phyloP scores from a whole-genome alignment of 2,329 filamentous ascomycete genomes.

The Hysterium pulicare region DNA sequence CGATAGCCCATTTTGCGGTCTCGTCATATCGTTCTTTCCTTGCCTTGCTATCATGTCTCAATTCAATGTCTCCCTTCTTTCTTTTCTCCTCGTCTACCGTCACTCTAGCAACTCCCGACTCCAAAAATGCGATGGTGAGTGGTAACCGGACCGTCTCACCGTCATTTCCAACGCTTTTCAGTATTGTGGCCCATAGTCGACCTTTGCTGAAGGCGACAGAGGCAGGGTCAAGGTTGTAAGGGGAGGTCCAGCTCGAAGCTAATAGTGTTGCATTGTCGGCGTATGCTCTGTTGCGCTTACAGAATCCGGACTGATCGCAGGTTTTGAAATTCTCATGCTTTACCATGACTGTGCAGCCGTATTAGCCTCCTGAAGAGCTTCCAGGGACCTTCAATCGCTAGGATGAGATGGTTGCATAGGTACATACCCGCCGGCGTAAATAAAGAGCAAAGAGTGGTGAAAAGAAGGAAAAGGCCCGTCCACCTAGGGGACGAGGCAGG shows the following conservation, averaged over 20 bases:
- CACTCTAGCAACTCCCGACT: constrained; percentile 83
- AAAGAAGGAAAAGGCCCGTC: constrained; percentile 50
- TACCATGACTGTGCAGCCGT: constrained; percentile 61
- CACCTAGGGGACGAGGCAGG: constrained; percentile 54
- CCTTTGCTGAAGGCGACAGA: constrained; percentile 76
- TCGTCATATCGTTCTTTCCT: constrained; percentile 96
- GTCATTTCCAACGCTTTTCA: constrained; percentile 69
- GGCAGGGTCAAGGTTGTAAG: constrained; percentile 71
- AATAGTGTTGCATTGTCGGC: constrained; percentile 71
- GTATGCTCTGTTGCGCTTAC: constrained; percentile 86
- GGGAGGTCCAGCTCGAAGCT: constrained; percentile 69
- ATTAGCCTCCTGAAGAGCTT: constrained; percentile 9
- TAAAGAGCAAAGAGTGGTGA: constrained; percentile 30
- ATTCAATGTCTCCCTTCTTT: constrained; percentile 80
- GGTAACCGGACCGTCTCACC: constrained; percentile 74
- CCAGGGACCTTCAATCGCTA: not conserved
- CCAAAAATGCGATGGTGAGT: constrained; percentile 80
- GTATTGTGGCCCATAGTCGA: constrained; percentile 72
- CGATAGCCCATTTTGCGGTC: constrained; percentile 78
- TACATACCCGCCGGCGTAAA: constrained; percentile 36
- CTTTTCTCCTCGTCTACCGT: constrained; percentile 89
- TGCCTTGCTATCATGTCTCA: constrained; percentile 78
- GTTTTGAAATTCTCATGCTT: constrained; percentile 98
- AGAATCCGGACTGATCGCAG: constrained; percentile 94
- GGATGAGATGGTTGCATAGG: constrained; percentile 3